Conservation (phyloP, 768 basidiomycete genomes). For the Tephrocybe sp. region DNA sequence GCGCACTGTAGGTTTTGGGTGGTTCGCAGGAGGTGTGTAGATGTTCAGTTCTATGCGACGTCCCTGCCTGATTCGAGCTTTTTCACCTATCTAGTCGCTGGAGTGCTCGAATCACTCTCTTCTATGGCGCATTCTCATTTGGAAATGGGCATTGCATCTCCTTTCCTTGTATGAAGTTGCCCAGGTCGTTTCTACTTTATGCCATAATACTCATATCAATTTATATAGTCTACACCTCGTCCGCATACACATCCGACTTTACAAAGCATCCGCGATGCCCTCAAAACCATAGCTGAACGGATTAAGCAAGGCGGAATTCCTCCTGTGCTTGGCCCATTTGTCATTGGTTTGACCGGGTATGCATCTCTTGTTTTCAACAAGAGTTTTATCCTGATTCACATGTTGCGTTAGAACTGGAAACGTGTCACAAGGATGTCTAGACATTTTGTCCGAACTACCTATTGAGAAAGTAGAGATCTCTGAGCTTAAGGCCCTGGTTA, state of each 20-base stretch:
- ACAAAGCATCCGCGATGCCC: conserved; percentile 45
- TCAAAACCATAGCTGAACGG: conserved; percentile 56
- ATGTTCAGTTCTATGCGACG: background rate
- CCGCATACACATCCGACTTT: conserved; percentile 74
- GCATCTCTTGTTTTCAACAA: conserved; percentile 10
- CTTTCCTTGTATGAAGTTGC: conserved; percentile 70
- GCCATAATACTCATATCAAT: background rate
- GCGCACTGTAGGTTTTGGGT: conserved; percentile 87
- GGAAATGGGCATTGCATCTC: conserved; percentile 75
- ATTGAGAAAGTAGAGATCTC: conserved; percentile 54
- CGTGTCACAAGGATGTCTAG: conserved; percentile 76
- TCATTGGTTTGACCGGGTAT: conserved; percentile 84
- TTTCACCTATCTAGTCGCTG: conserved; percentile 84
- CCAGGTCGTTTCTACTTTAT: background rate
- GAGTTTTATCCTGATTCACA: background rate
- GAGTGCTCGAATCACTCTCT: conserved; percentile 78
- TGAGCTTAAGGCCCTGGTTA: conserved; percentile 40
- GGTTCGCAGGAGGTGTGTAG: conserved; percentile 84
- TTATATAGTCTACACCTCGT: conserved; percentile 66
- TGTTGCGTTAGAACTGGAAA: conserved; percentile 66
- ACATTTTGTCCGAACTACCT: conserved; percentile 71
- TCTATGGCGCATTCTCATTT: conserved; percentile 80
- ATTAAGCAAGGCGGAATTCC: conserved; percentile 63
- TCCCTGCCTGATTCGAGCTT: no score
- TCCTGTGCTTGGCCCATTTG: conserved; percentile 67